Conservation (phyloP, 2,329 filamentous ascomycete genomes). For the Verruconis gallopava region DNA sequence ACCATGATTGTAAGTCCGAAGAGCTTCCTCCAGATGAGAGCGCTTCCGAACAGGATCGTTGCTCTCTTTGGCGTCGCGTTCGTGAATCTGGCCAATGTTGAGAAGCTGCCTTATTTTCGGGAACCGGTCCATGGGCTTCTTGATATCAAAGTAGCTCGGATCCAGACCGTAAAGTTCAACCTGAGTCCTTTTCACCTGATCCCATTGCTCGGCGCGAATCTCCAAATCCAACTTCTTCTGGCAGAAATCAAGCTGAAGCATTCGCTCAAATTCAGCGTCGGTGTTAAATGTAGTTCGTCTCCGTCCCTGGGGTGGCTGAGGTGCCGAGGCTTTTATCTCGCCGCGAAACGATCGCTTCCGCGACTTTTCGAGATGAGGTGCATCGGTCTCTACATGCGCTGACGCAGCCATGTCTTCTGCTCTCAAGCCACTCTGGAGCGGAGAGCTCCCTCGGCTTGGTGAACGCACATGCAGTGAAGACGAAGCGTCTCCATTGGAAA, state of each 20-base stretch:
- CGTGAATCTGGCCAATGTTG: constrained; percentile 4
- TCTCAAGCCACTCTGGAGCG: too few species aligned
- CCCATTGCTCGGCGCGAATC: not conserved
- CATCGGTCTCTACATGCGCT: too few species aligned
- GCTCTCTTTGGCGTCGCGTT: not conserved
- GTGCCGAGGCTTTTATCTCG: too few species aligned
- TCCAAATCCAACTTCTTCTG: not conserved
- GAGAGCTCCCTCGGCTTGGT: too few species aligned
- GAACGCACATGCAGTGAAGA: too few species aligned
- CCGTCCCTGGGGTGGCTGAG: too few species aligned
- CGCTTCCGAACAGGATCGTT: not conserved
- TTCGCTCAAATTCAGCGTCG: too few species aligned
- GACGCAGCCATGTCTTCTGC: too few species aligned
- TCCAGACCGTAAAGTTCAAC: constrained; percentile 1
- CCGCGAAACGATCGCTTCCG: too few species aligned
- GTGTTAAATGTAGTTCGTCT: too few species aligned
- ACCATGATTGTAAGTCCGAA: constrained; percentile 9
- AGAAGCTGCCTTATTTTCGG: constrained; percentile 7
- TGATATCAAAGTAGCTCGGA: constrained; percentile 4
- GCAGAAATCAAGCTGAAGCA: not conserved
- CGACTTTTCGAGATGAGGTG: too few species aligned
- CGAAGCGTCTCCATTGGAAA: too few species aligned
- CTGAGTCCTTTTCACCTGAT: not conserved
- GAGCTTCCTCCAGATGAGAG: constrained; percentile 5
- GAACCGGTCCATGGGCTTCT: constrained; percentile 5